Base-by-base conservation (phyloP, 1,284 basidiomycete species). In the Ustilago nuda region DNA sequence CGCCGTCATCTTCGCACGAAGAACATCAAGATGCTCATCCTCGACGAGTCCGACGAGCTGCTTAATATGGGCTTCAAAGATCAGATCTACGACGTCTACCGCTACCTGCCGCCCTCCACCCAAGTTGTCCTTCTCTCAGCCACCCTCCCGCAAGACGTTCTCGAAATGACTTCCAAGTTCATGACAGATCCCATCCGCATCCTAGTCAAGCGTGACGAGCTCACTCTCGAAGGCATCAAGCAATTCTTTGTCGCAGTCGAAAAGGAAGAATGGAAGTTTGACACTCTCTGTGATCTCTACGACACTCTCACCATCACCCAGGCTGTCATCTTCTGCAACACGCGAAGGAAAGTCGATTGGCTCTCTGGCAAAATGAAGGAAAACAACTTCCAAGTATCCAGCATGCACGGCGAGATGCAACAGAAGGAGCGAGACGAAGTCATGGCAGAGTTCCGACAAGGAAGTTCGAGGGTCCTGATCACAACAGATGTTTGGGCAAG, bases 201-300 rank as follows among this genome's bases (percentile, higher is more conserved):
- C 84, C 92, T 99, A 74, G 97, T 99, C 87, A 98, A 99, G 89
- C 95, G 96, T 91, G 97, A 99, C 86, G 97, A 99, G 87, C 90
- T 99, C 89, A 99, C 97, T 55, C 89, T 99, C 62, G 97, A 99
- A 87, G 96, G 97, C 30, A 99, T 99, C 89, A 99, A 98, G 87
- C 97, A 99, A 86, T 99, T 99, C 90, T 99, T 98, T 87, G 95
- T 99, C 51, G 96, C 96, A 33, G 96, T 99, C 65, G 97, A 99
- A 88, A 98, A 98, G 89, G 97, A 99, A 87, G 97, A 99, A 84
- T 99, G 96, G 96, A 99, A 99, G 87, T 96, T 98, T 83, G 97
- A 99, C 88, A 99, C 96, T 0, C 89, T 99, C 23, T 98, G 95
- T 87, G 97, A 99, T 87, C 76, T 87, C 45, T 99, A 99, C 88